Percentiles rank a stretch among this genome's conserved stretches.
Evolutionary conservation across 768 basidiomycete species (phyloP).

Genomic region (Amanita pseudoporphyria): DNA sequence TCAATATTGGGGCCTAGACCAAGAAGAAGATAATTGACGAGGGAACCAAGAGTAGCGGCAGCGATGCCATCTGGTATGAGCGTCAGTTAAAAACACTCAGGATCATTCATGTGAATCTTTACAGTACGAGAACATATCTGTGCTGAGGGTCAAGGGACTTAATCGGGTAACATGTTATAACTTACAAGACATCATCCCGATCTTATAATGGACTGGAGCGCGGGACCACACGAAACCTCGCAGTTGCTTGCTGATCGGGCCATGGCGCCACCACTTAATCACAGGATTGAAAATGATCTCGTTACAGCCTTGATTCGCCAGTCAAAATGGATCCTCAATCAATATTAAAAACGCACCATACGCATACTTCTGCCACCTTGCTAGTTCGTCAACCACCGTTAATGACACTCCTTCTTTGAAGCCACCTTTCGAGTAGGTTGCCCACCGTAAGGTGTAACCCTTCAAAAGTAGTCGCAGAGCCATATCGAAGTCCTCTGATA

Average conservation of each 20-base stretch:
- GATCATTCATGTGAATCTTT: slow-evolving; percentile 12
- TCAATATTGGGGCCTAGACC: slow-evolving; percentile 62
- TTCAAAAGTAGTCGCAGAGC: slow-evolving; percentile 58
- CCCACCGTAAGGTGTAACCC: slow-evolving; percentile 72
- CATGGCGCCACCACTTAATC: slow-evolving; percentile 61
- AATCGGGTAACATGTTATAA: slow-evolving; percentile 1
- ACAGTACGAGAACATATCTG: slow-evolving; percentile 43
- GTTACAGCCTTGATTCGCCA: slow-evolving; percentile 38
- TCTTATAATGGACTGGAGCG: slow-evolving; percentile 76
- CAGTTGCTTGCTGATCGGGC: slow-evolving; percentile 73
- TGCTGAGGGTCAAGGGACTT: neutral
- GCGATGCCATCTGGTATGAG: slow-evolving; percentile 47
- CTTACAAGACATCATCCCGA: slow-evolving; percentile 67
- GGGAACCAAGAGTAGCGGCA: slow-evolving; percentile 51
- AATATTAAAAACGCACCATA: slow-evolving; percentile 28
- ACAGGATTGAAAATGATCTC: slow-evolving; percentile 84
- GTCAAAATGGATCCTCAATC: neutral
- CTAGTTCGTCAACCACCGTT: slow-evolving; percentile 82
- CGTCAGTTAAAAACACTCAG: slow-evolving; percentile 5
- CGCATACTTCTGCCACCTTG: slow-evolving; percentile 79
- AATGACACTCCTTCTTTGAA: slow-evolving; percentile 89
- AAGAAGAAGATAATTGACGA: slow-evolving; percentile 69
- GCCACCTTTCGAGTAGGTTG: slow-evolving; percentile 73
- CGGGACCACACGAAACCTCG: slow-evolving; percentile 65
- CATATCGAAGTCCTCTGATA: slow-evolving; percentile 77